Conservation (phyloP, 2,329 filamentous ascomycete species). For the Phialophora macrospora region DNA sequence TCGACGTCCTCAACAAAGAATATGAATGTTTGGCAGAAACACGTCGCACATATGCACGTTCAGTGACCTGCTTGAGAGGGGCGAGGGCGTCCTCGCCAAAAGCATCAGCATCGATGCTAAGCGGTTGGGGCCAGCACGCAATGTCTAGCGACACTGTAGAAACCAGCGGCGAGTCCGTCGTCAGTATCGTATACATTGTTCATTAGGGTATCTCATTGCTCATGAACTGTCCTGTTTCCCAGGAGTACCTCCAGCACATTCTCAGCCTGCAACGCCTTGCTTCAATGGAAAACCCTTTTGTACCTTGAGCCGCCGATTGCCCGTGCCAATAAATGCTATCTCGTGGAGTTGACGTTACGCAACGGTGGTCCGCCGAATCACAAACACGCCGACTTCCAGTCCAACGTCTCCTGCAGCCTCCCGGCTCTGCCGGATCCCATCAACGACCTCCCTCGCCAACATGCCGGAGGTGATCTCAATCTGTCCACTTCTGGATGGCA, state of each 20-base stretch:
- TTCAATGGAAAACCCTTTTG: constrained; percentile 12
- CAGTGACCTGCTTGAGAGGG: neutral
- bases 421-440: constrained; percentile 59
- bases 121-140: no score
- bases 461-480: constrained; percentile 59
- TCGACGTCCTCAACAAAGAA: neutral
- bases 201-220: constrained; percentile 32
- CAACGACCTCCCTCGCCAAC: constrained; percentile 63
- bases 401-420: constrained; percentile 49
- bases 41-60: neutral
- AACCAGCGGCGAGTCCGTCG: neutral
- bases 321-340: constrained; percentile 13
- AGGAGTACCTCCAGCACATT: constrained; percentile 8
- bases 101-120: neutral
- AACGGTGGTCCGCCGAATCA: constrained; percentile 49
- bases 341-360: constrained; percentile 23
- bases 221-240: constrained; percentile 23
- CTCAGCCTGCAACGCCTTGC: constrained; percentile 29
- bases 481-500: constrained; percentile 43
- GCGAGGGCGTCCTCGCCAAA: neutral
- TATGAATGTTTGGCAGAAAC: neutral
- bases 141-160: neutral
- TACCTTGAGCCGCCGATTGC: constrained; percentile 2
- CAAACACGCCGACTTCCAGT: constrained; percentile 56
- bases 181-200: neutral